Evolutionary conservation across 176 grass and related monocot species (phyloP).

Genomic region (Carex myosuroides): DNA sequence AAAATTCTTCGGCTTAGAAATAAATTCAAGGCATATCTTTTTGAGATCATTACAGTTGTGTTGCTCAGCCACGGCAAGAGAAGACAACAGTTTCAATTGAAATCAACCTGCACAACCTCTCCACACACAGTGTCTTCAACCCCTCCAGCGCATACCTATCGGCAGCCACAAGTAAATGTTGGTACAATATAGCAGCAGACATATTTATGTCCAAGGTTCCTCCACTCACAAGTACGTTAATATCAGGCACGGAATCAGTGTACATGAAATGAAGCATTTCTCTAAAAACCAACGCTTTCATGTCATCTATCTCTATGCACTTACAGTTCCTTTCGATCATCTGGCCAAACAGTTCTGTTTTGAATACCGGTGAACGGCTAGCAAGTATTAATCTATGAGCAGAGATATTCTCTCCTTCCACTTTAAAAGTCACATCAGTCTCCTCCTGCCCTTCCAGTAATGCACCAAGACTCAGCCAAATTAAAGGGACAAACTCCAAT

Average conservation of each 20-base stretch:
- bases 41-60: conserved; percentile 9
- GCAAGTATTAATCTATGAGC: conserved; percentile 32
- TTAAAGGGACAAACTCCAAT: conserved; percentile 1
- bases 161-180: conserved; percentile 20
- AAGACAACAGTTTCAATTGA: conserved; percentile 11
- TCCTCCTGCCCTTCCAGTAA: neutral
- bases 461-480: neutral
- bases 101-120: neutral
- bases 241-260: conserved; percentile 13
- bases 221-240: neutral
- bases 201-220: neutral
- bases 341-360: conserved; percentile 13
- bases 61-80: conserved; percentile 24
- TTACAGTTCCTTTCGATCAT: neutral
- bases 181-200: neutral
- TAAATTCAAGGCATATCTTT: conserved; percentile 21
- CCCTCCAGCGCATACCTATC: conserved; percentile 24
- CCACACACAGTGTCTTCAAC: conserved; percentile 23
- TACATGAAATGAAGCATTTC: conserved; percentile 41
- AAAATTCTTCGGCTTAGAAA: neutral
- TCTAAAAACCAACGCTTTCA: conserved; percentile 23
- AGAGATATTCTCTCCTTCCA: conserved; percentile 8
- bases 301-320: conserved; percentile 1
- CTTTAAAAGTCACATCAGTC: conserved; percentile 26
- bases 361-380: conserved; percentile 25